A percentile compares a stretch with the other conserved stretches of the same genome.
Conservation (phyloP, 345 rosid genomes). For the Balakata baccata region DNA sequence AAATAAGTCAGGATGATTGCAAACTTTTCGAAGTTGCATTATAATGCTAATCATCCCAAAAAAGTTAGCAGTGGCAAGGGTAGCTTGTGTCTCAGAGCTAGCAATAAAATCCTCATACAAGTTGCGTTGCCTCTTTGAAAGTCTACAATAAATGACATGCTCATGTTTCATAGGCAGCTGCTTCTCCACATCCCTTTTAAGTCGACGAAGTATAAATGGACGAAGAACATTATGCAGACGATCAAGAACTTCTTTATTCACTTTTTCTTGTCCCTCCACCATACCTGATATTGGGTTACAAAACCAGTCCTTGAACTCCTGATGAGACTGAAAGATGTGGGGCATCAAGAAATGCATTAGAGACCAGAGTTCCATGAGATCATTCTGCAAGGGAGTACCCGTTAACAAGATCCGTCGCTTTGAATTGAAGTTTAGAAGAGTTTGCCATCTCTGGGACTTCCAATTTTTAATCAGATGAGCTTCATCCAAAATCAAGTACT, state of each 20-base stretch:
- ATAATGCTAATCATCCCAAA: constrained; percentile 99
- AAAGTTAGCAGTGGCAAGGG: constrained; percentile 87
- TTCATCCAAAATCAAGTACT: constrained; percentile 96
- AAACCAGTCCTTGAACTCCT: constrained; percentile 99
- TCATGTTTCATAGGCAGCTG: constrained; percentile 92
- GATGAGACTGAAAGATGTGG: constrained; percentile 97
- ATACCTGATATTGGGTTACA: constrained; percentile 97
- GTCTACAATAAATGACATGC: constrained; percentile 90
- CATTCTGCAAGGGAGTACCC: constrained; percentile 98
- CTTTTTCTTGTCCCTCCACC: constrained; percentile 99
- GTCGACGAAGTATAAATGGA: constrained; percentile 89
- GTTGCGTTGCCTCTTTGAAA: constrained; percentile 96
- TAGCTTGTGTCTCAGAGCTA: constrained; percentile 97
- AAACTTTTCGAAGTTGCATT: constrained; percentile 99
- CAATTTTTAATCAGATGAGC: constrained; percentile 99
- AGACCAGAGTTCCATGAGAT: constrained; percentile 99
- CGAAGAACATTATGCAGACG: constrained; percentile 99
- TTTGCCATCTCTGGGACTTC: constrained; percentile 99
- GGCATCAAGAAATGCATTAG: constrained; percentile 99
- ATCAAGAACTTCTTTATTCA: constrained; percentile 95
- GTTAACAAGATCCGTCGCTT: constrained; percentile 92
- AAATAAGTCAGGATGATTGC: constrained; percentile 98
- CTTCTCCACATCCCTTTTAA: constrained; percentile 98
- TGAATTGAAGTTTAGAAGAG: constrained; percentile 94
- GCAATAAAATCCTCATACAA: constrained; percentile 99